Evolutionary conservation across 2,329 filamentous ascomycete genomes (phyloP), one percentile per base, ranked within the genome.

Genomic region (Chaetomiaceae sp.): DNA sequence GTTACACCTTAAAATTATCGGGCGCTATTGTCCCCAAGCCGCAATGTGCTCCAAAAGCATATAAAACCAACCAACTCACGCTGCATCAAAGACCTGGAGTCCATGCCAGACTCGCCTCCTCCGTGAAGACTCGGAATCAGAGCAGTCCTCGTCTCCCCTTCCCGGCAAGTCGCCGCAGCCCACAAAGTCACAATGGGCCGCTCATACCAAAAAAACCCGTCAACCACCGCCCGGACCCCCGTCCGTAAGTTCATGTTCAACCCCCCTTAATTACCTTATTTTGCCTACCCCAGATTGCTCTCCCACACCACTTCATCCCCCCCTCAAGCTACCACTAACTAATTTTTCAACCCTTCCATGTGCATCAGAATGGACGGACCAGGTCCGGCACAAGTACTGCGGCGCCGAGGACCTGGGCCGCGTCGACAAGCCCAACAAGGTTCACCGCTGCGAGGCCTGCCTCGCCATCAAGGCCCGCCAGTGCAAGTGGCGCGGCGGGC

Each of bases 331-430:
- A 27, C 25, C 25, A 6, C 25, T 9, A n/a, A n/a, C 23, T 42
- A 12, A 9, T 8, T 42, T 22, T 22, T n/a, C 23, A 11, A n/a
- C n/a, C n/a, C n/a, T n/a, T n/a, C n/a, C 2, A 11, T 20, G 20
- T n/a, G 5, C 31, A 29, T 15, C 37, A 53, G 51, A 63, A 36
- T 63, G 61, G 61, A 56, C 47, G 1, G 57, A 60, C 14, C 8
- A 57, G 19, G 36, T 56, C 15, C 39, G 47, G 1, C 61, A 63
- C 56, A 63, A 63, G 40, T 63, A 61, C 47, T 63, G 61, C 52
- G 58, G 57, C 25, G 50, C 49, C 33, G 20, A 56, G 8, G 61
- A 63, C 51, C 20, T 40, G 19, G 61, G 59, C 23, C 53, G 54
- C 29, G 22, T 22, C 4, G 60, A 59, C 38, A 58, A 59, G 39